A percentile compares a stretch with the other conserved stretches of the same genome.
phyloP scores from a whole-genome alignment of 2,329 filamentous ascomycete genomes.

The Pseudopyrenochaeta lycopersici region DNA sequence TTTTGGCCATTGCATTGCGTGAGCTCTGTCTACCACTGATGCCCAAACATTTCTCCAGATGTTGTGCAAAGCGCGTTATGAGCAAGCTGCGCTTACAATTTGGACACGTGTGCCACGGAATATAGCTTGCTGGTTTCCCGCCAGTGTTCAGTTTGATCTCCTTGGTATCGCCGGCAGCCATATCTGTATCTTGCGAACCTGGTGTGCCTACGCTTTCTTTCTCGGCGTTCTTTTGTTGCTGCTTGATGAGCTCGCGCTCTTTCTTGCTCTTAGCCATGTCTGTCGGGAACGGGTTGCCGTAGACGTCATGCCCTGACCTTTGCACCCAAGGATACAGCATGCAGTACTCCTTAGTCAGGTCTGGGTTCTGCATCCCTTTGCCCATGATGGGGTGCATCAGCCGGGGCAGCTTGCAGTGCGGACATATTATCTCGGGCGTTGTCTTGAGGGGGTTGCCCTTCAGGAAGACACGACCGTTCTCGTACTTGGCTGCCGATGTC shows the following conservation, averaged over 20 bases:
- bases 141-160: constrained; percentile 60
- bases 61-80: constrained; percentile 68
- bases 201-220: constrained; percentile 57
- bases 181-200: constrained; percentile 54
- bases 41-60: constrained; percentile 69
- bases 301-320: constrained; percentile 79
- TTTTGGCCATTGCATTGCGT: constrained; percentile 59
- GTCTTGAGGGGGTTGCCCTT: constrained; percentile 78
- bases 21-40: constrained; percentile 63
- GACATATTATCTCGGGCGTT: constrained; percentile 75
- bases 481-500: constrained; percentile 74
- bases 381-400: constrained; percentile 77
- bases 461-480: constrained; percentile 72
- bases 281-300: constrained; percentile 81
- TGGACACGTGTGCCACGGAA: constrained; percentile 66
- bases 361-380: constrained; percentile 72
- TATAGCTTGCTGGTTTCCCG: constrained; percentile 56
- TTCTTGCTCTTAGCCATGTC: constrained; percentile 79
- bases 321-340: constrained; percentile 81
- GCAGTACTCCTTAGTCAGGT: constrained; percentile 71
- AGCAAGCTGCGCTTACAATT: constrained; percentile 69
- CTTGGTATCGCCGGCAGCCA: constrained; percentile 46
- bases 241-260: constrained; percentile 67
- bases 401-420: constrained; percentile 77
- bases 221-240: constrained; percentile 52